Percentiles rank a stretch among this genome's conserved stretches.
These are phyloP conservation scores for Blastobotrys arbuscula DNA, from an alignment of 1,139 yeast species.

Conservation along the genomic window DNA sequence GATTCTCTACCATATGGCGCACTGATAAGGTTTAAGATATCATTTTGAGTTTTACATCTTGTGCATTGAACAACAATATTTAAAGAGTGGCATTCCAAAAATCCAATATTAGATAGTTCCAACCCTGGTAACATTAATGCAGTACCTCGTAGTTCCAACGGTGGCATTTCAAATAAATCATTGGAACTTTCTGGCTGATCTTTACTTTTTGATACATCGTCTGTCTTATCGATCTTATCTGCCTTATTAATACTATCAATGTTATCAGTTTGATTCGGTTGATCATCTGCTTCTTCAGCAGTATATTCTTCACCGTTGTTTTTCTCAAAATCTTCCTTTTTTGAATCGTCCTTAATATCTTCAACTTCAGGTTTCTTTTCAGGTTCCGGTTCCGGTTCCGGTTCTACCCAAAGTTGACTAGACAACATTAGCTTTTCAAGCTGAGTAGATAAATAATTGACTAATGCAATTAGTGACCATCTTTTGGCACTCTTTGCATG, in stretches of 20 bases:
- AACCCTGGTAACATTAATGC: constrained; percentile 33
- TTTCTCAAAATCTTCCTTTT: too few species aligned
- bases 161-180: constrained; percentile 13
- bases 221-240: background rate
- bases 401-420: constrained; percentile 1
- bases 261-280: background rate
- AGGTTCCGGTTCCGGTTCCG: background rate
- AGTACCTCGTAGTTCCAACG: constrained; percentile 31
- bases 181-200: background rate
- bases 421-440: constrained; percentile 23
- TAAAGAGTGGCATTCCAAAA: constrained; percentile 34
- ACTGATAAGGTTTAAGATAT: constrained; percentile 31
- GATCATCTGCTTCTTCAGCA: background rate
- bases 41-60: constrained; percentile 36
- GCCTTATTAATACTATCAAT: background rate
- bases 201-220: background rate
- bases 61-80: constrained; percentile 35
- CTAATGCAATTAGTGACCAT: constrained; percentile 30
- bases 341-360: background rate
- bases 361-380: constrained; percentile 10
- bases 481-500: constrained; percentile 24
- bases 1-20: constrained; percentile 36
- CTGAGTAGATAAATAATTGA: constrained; percentile 29
- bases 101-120: constrained; percentile 31
- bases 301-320: background rate